Conservation (phyloP, 768 basidiomycete genomes). For the Gyrodon lividus region DNA sequence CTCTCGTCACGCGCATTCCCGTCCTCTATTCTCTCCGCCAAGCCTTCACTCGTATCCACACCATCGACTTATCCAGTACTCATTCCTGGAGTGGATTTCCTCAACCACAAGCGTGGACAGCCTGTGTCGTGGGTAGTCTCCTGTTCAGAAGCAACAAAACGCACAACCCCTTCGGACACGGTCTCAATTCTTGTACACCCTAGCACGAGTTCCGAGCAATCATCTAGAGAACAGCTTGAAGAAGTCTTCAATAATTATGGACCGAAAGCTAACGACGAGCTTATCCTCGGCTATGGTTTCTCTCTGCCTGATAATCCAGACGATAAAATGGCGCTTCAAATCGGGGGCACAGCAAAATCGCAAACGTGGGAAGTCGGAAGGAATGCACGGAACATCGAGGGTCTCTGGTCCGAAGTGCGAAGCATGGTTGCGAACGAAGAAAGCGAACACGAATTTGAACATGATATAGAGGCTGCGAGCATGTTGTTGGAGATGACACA, state of each 20-base stretch:
- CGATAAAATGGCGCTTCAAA: constrained; percentile 79
- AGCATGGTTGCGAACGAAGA: constrained; percentile 28
- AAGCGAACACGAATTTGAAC: constrained; percentile 44
- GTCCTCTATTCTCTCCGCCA: constrained; percentile 67
- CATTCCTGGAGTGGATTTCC: constrained; percentile 80
- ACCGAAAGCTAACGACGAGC: constrained; percentile 83
- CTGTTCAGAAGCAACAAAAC: constrained; percentile 25
- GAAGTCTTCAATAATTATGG: constrained; percentile 94
- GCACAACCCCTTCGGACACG: constrained; percentile 22
- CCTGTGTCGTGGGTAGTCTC: constrained; percentile 81
- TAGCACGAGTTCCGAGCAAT: constrained; percentile 16
- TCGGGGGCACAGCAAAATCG: constrained; percentile 48
- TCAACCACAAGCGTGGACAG: constrained; percentile 81
- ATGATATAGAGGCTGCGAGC: constrained; percentile 66
- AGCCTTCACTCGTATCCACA: constrained; percentile 50
- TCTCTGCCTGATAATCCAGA: constrained; percentile 75
- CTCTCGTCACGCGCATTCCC: constrained; percentile 90
- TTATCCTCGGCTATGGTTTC: constrained; percentile 93
- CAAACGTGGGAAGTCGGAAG: constrained; percentile 66
- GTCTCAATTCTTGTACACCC: constrained; percentile 65
- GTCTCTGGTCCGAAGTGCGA: constrained; percentile 58
- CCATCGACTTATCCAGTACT: constrained; percentile 69
- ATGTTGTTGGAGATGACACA: constrained; percentile 67
- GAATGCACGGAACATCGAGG: constrained; percentile 49
- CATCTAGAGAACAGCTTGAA: constrained; percentile 33